Evolutionary conservation across 2,329 filamentous ascomycete species (phyloP), one percentile per base, ranked within the genome.

Genomic region (Aspergillus fructus): DNA sequence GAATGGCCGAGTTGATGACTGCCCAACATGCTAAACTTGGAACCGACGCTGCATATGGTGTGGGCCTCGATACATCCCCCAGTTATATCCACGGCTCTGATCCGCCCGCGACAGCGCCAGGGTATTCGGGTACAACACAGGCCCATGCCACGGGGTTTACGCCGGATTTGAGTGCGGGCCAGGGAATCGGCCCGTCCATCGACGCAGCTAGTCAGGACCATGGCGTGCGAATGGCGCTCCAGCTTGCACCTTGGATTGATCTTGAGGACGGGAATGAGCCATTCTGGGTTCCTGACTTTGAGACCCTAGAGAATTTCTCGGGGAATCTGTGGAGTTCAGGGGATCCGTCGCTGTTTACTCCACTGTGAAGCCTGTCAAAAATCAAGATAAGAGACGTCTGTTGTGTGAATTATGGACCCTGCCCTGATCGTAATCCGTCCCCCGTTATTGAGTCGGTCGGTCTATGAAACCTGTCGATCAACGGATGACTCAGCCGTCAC

Each of bases 1-100:
- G 74, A 3, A 74, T 78, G 63, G 74, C 72, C 0, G 74, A 76
- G 57, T 66, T 76, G 21, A 76, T 76, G 66, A 72, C 72, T 1
- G 75, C 73, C n/a, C 66, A 76, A 47, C 62, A 72, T 37, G 49
- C 37, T 34, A 41, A 46, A 33, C 43, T 41, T 3, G 42, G 64
- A 3, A 63, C 62, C 6, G 64, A 64, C 53, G 50, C 58, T 3
- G 56, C 46, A 15, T 30, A 60, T 17, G 19, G 47, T 27, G 37
- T 46, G 12, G 34, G 30, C 42, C 30, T 49, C 27, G n/a, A 21
- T 15, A 19, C 17, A 23, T 23, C 42, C 2, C 24, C 40, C 8
- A 47, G 13, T 21, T 6, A 39, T n/a, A 41, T 24, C 9, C 34
- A n/a, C 15, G 23, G 9, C 12, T 23, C 17, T 21, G 17, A 12